Base-by-base conservation (phyloP, 345 rosid genomes). In the Cardiospermum halicacabum region DNA sequence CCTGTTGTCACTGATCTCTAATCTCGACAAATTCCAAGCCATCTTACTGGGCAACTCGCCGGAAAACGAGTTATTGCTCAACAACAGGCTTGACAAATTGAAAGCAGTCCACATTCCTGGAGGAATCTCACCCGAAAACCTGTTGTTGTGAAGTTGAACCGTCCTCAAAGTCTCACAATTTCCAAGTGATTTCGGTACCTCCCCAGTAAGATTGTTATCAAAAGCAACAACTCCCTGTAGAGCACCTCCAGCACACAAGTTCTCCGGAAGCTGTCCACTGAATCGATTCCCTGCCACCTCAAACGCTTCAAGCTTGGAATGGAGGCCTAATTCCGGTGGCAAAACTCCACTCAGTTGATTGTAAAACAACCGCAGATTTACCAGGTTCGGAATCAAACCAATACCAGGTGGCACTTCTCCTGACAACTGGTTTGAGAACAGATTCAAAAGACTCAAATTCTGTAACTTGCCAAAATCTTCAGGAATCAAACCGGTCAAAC, bases 41-140 rank as follows among this genome's bases (percentile, higher is more conserved):
- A 82, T 24, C 3, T 49, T 60, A 67, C 71, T 74, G 2, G 99
- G 96, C 62, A 94, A 81, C 21, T 59, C 18, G 6, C 99, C 99
- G 12, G 89, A 85, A 70, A 91, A 78, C 1, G 75, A 77, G 62
- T 94, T 94, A 65, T 79, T 60, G 59, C 92, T 82, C 37, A 94
- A 56, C 80, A 60, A 69, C 66, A 94, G 42, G 68, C 74, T 76
- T 16, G 76, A 80, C 74, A 94, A 43, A 31, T 75, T 73, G 74
- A 21, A 25, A 49, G 74, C 68, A 11, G 81, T 79, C 99, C 99
- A 94, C 43, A 94, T 60, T 12, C 85, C 79, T 0, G 69, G 37
- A 56, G 99, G 99, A 69, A 94, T 68, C 73, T 84, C 84, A 11
- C 99, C 96, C 3, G 88, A 85, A 77, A 94, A 87, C 22, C 53